Percentiles rank a stretch among this genome's conserved stretches.
Evolutionary conservation across 1,139 yeast species (phyloP).

Genomic region (Magnusiomyces tetraspermus): DNA sequence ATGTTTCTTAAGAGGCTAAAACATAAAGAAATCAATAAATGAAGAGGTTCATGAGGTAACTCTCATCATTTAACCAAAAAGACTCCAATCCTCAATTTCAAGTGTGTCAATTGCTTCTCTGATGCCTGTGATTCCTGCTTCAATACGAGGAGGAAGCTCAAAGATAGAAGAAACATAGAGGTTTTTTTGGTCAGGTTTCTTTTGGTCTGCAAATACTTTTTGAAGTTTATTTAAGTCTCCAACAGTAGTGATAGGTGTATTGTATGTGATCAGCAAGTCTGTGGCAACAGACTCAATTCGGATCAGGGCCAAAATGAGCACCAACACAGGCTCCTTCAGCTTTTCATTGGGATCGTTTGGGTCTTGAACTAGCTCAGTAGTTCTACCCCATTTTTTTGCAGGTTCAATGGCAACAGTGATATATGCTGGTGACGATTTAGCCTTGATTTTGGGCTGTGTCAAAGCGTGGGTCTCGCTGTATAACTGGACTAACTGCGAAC

Average conservation of each 20-base stretch:
- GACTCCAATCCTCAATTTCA: slow-evolving; percentile 36
- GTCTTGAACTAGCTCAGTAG: slow-evolving; percentile 5
- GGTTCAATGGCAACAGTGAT: slow-evolving; percentile 32
- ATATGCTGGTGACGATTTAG: slow-evolving; percentile 1
- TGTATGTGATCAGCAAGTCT: slow-evolving; percentile 54
- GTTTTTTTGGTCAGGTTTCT: slow-evolving; percentile 7
- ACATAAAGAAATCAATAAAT: no score
- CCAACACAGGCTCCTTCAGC: slow-evolving; percentile 11
- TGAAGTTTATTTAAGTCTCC: slow-evolving; percentile 15
- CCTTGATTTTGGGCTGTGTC: neutral
- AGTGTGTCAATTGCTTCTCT: slow-evolving; percentile 25
- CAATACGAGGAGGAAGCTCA: slow-evolving; percentile 24
- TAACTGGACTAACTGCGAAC: slow-evolving; percentile 6
- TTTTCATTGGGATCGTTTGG: neutral
- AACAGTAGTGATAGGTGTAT: slow-evolving; percentile 38
- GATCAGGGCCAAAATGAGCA: slow-evolving; percentile 7
- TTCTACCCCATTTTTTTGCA: slow-evolving; percentile 41
- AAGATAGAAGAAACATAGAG: slow-evolving; percentile 19
- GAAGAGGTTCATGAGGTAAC: no score
- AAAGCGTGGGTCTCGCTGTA: slow-evolving; percentile 6
- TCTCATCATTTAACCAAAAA: slow-evolving; percentile 35
- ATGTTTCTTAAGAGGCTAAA: no score
- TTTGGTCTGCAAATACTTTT: neutral
- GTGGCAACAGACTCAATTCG: slow-evolving; percentile 45
- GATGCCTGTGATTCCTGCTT: slow-evolving; percentile 30